These are phyloP conservation scores for Paramecium sonneborni DNA, from an alignment of 73 alveolate species.

Conservation along the genomic window DNA sequence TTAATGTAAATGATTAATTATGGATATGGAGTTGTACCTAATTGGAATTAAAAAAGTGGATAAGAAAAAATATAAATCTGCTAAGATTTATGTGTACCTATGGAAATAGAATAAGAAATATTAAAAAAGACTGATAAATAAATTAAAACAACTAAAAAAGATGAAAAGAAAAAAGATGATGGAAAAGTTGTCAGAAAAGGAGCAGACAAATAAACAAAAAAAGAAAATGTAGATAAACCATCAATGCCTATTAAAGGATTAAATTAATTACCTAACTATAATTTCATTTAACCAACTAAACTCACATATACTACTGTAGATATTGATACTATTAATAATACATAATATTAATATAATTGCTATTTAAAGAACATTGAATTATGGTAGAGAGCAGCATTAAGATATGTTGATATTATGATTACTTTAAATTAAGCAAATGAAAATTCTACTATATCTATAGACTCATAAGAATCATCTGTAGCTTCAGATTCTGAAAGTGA, in stretches of 20 bases:
- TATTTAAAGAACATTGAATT: slow-evolving; percentile 48
- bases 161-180: slow-evolving; percentile 60
- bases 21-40: slow-evolving; percentile 46
- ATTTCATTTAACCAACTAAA: slow-evolving; percentile 47
- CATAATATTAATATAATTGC: slow-evolving; percentile 48
- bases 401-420: slow-evolving; percentile 51
- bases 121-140: slow-evolving; percentile 52
- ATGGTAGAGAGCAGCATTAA: slow-evolving; percentile 59
- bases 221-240: slow-evolving; percentile 38
- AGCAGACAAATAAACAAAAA: slow-evolving; percentile 52
- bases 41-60: slow-evolving; percentile 21
- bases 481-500: background rate
- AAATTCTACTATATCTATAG: slow-evolving; percentile 1
- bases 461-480: slow-evolving; percentile 25
- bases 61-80: background rate
- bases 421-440: slow-evolving; percentile 1
- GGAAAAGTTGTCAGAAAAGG: slow-evolving; percentile 61
- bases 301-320: slow-evolving; percentile 53
- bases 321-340: slow-evolving; percentile 52
- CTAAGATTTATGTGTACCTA: slow-evolving; percentile 13
- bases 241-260: background rate
- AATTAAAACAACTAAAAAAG: slow-evolving; percentile 45
- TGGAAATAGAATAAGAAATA: slow-evolving; percentile 59
- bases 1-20: background rate
- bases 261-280: slow-evolving; percentile 5